Evolutionary conservation across 1,139 yeast genomes (phyloP), one percentile per base, ranked within the genome.

Genomic region (Yamadazyma sp.): DNA sequence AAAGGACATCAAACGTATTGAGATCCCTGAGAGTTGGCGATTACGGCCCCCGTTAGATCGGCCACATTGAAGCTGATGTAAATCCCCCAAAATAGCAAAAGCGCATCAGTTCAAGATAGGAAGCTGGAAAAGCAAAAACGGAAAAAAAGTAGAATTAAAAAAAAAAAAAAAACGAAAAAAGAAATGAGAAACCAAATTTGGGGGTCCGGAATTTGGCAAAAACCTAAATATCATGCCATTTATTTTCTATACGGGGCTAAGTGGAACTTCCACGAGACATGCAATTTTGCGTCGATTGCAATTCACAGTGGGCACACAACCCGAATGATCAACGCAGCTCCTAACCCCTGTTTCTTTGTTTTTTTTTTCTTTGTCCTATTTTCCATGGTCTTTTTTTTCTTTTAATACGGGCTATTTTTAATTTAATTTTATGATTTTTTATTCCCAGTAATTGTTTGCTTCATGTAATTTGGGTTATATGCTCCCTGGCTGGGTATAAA

Each of bases 191-290:
- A n/a, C n/a, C n/a, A 5, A 20, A 20, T 20, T 20, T 5, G 22
- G 22, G 22, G 22, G 22, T 20, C 8, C 8, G 8, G 22, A 8
- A 20, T 28, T 7, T 14, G 5, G 7, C 5, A 5, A 17, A 15
- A 27, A 12, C 5, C 17, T 5, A 27, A 28, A 28, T 16, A 17
- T 28, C 31, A 28, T 28, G 31, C 31, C 31, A 28, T 28, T 28
- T 28, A 15, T 28, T 28, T 28, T 28, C 10, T 27, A 20, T 20
- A 20, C 8, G 22, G 22, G 22, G 22, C 22, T 20, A 20, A 20
- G 17, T 5, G 17, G 8, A 3, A 16, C 14, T 17, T 28, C 3
- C 16, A 26, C 12, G 15, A 26, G 6, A n/a, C 17, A n/a, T 28
- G 31, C 20, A 28, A 8, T 9, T 28, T 27, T 27, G 16, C 31